A percentile compares a stretch with the other conserved stretches of the same genome.
Conservation (phyloP, 495 filamentous ascomycete genomes). For the Parathielavia hyrcaniae region DNA sequence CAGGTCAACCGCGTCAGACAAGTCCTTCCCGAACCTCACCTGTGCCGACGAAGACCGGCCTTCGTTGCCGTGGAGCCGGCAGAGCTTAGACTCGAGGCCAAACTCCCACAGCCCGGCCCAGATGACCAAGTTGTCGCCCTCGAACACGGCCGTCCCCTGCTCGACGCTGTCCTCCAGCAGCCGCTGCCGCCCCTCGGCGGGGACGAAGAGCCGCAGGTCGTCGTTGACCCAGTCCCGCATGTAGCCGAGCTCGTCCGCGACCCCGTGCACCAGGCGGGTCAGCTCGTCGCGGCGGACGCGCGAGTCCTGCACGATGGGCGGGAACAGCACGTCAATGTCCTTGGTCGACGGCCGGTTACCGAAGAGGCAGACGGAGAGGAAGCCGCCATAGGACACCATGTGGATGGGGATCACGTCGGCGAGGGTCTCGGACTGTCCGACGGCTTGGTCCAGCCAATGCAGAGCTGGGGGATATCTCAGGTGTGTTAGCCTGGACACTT, state of each 20-base stretch:
- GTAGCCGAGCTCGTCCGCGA: background rate
- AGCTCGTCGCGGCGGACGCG: background rate
- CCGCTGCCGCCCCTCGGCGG: slow-evolving; percentile 1
- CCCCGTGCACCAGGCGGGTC: background rate
- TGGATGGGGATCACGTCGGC: slow-evolving; percentile 1
- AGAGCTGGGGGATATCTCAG: background rate
- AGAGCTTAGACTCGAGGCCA: background rate
- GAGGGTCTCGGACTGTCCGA: slow-evolving; percentile 2
- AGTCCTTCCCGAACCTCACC: background rate
- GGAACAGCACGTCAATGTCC: slow-evolving; percentile 4
- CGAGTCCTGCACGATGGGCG: background rate
- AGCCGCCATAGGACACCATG: background rate
- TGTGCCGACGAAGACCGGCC: background rate
- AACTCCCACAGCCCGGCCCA: slow-evolving; percentile 4
- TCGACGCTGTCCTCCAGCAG: slow-evolving; percentile 2
- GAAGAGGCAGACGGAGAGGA: slow-evolving; percentile 1
- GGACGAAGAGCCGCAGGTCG: slow-evolving; percentile 1
- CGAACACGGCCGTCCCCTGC: background rate
- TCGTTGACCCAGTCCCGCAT: slow-evolving; percentile 2
- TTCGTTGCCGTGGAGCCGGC: background rate
- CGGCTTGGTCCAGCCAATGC: background rate
- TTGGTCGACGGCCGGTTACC: slow-evolving; percentile 1
- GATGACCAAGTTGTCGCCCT: background rate
- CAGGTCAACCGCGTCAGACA: slow-evolving; percentile 3
- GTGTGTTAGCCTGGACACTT: background rate